phyloP scores from a whole-genome alignment of 2,329 filamentous ascomycete genomes.

The Spiromastix sp. region DNA sequence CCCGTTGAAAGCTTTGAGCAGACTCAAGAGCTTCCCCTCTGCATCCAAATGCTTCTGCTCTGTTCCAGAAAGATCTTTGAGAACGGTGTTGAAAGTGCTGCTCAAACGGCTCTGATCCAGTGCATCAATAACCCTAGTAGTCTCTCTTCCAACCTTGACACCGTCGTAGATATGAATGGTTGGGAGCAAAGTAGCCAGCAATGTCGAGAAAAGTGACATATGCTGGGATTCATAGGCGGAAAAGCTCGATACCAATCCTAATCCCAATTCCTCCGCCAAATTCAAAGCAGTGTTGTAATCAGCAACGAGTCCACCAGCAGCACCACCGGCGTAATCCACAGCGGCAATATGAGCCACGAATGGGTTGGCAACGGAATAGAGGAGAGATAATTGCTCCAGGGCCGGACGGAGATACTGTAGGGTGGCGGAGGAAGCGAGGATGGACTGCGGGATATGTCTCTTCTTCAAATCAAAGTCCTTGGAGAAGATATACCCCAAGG shows the following conservation, averaged over 20 bases:
- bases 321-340: constrained; percentile 64
- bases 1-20: constrained; percentile 68
- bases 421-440: constrained; percentile 76
- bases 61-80: constrained; percentile 50
- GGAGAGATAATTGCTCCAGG: constrained; percentile 80
- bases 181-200: constrained; percentile 68
- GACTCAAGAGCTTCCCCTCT: constrained; percentile 59
- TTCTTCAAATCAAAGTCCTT: constrained; percentile 90
- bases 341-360: constrained; percentile 89
- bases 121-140: constrained; percentile 70
- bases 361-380: constrained; percentile 86
- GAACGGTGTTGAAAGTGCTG: constrained; percentile 57
- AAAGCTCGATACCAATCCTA: constrained; percentile 73
- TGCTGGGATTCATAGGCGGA: constrained; percentile 91
- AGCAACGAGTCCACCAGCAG: constrained; percentile 61
- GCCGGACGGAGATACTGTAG: constrained; percentile 70
- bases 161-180: constrained; percentile 84
- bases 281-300: constrained; percentile 77
- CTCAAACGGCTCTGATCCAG: constrained; percentile 61
- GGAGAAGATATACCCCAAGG: constrained; percentile 94
- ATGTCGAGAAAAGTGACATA: constrained; percentile 80
- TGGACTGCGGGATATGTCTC: constrained; percentile 80
- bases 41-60: constrained; percentile 60
- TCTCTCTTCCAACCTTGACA: constrained; percentile 71
- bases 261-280: constrained; percentile 77